Base-by-base conservation (phyloP, 1,284 basidiomycete species). In the Microbotryomycetes sp. region DNA sequence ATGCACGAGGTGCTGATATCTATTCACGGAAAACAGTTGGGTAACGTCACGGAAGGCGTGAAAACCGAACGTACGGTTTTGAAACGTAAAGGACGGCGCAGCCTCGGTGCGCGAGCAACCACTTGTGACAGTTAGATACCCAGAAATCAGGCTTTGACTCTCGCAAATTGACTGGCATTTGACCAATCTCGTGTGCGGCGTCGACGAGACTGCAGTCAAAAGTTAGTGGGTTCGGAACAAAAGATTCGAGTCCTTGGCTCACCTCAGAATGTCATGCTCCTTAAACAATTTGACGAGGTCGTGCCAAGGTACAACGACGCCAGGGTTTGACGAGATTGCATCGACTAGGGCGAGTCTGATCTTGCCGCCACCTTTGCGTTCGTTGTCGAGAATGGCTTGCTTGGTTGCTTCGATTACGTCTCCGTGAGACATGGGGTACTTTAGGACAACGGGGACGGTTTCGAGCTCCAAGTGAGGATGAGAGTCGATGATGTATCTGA, bases 131-230 rank as follows among this genome's bases (percentile, higher is more conserved):
- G 56, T 72, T 73, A 24, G 62, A 64, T 16, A 67, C 56, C 56
- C 72, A 76, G 49, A 74, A 75, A 54, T 76, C 75, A 0, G 75
- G 75, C 28, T 73, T 64, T 2, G 64, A 53, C 4, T 52, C 31
- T 3, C 56, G 30, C 1, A 76, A 57, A 51, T 73, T 65, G 6
- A 75, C 53, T 1, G 67, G 64, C 21, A 71, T 66, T 56, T 76
- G 75, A 0, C 75, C 75, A 6, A 76, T 71, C 3, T 72, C 68
- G 55, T 76, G 75, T 0, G 75, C 75, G 1, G 64, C 75, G 47
- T 76, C 75, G 56, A 76, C 61, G 24, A 71, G 52, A 27, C 64
- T 64, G 51, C 2, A 3, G 23, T 6, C 9, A 13, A 49, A 31
- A 46, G n/a, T n/a, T n/a, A n/a, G n/a, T n/a, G n/a, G n/a, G n/a